Conservation (phyloP, 305 asterid genomes). For the Solanum hybrid region DNA sequence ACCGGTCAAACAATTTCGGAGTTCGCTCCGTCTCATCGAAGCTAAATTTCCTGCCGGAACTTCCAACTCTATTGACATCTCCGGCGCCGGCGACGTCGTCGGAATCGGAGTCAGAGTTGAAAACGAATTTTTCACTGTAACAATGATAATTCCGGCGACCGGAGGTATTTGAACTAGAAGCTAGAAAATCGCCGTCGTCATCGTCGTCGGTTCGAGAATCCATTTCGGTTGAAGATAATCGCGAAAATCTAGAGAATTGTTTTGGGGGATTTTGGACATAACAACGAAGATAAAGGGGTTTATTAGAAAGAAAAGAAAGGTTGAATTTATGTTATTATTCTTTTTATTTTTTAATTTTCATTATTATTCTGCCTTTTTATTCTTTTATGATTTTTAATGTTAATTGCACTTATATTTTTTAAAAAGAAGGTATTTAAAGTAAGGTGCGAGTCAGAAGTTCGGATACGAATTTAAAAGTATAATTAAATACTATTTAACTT, state of each 20-base stretch:
- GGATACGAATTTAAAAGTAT: not conserved
- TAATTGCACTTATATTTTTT: not conserved
- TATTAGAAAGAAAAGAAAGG: not conserved
- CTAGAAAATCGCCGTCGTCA: constrained; percentile 19
- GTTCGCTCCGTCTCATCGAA: constrained; percentile 26
- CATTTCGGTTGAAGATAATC: constrained; percentile 14
- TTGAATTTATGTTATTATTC: not conserved
- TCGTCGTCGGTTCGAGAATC: constrained; percentile 19
- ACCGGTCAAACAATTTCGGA: constrained; percentile 71
- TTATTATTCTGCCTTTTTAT: not conserved
- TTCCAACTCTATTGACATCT: not conserved
- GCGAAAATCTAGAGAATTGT: constrained; percentile 6
- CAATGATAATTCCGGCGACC: constrained; percentile 18
- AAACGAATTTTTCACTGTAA: constrained; percentile 35
- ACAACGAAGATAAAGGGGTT: not conserved
- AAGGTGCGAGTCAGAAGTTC: fast-evolving
- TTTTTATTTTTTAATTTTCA: not conserved
- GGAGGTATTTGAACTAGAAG: constrained; percentile 7
- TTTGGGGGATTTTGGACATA: not conserved
- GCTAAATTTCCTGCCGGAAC: constrained; percentile 21
- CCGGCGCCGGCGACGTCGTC: not conserved
- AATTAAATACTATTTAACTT: not conserved
- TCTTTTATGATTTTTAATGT: not conserved
- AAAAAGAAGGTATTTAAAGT: not conserved
- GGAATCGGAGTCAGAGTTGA: constrained; percentile 28